Evolutionary conservation across 192 early-diverging fungal species (phyloP), one percentile per base, ranked within the genome.

Genomic region (Podila epicladia): DNA sequence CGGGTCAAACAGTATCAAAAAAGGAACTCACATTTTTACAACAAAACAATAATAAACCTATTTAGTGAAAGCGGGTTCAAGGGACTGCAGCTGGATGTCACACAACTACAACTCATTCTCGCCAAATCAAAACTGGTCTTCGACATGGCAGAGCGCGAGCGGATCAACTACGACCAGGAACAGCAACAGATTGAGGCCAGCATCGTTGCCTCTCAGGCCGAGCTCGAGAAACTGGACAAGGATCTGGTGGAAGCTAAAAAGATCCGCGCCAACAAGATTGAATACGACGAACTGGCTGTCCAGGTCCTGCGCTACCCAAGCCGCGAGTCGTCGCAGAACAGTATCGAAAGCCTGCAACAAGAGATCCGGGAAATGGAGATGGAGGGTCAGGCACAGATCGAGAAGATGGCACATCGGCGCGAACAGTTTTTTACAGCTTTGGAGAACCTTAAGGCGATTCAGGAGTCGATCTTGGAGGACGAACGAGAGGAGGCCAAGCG

Each of bases 101-200:
- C 76, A 3, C 64, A 72, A 29, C 67, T 79, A 12, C 63, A 79
- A 38, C 58, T 79, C 24, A 38, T 55, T 6, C 65, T 79, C 8
- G 65, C 76, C 17, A 72, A 70, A 58, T 57, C 76, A 37, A 67
- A 67, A 41, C 55, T 79, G 19, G 65, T 79, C 29, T 45, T 53
- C 13, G 76, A 79, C 22, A 79, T 79, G 76, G 70, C 76, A 1
- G 65, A 72, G 28, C 69, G 76, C 50, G 76, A 79, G 26, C 59
- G 65, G 17, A 58, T 59, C 41, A 51, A 68, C 26, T 79, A 79
- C 53, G 59, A 67, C 2, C 55, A 72, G 28, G 76, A 79, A 63
- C 76, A 67, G 63, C 59, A 68, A 13, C 28, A 33, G 29, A 79
- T 71, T 37, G 69, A 67, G 12, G 49, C 28, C 24, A 79, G 22